Evolutionary conservation across 208 protist genomes (phyloP).

Genomic region (Crithidia thermophila): DNA sequence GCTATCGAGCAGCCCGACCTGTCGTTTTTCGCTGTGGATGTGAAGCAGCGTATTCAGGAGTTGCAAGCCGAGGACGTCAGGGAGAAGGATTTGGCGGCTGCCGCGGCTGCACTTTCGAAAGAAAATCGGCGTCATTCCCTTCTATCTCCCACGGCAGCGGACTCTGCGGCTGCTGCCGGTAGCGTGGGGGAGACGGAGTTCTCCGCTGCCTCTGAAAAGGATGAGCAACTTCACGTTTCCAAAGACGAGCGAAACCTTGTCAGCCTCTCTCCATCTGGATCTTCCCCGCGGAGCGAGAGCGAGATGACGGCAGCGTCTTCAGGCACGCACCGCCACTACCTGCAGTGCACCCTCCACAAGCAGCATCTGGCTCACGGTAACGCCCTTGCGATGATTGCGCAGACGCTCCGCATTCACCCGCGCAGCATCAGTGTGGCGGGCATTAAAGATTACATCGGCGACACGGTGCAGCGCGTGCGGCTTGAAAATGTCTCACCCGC

Average conservation of each 20-base stretch:
- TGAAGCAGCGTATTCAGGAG: slow-evolving; percentile 27
- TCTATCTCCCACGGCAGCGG: no score
- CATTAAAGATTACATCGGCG: slow-evolving; percentile 90
- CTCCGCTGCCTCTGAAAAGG: no score
- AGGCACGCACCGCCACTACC: slow-evolving; percentile 31
- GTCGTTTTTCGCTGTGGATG: slow-evolving; percentile 74
- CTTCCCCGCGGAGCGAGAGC: no score
- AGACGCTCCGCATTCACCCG: slow-evolving; percentile 82
- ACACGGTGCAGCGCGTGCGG: slow-evolving; percentile 83
- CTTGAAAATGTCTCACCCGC: slow-evolving; percentile 71
- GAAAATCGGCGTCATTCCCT: neutral
- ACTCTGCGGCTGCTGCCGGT: no score
- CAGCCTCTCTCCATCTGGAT: no score
- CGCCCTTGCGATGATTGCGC: slow-evolving; percentile 60
- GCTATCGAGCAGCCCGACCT: slow-evolving; percentile 11
- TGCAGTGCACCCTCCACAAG: slow-evolving; percentile 85
- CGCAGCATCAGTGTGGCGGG: slow-evolving; percentile 73
- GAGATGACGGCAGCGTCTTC: neutral
- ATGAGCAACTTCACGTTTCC: no score
- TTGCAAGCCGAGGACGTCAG: slow-evolving; percentile 5
- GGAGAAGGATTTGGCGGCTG: neutral
- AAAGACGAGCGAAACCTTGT: neutral
- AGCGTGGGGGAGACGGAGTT: no score
- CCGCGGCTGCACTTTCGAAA: slow-evolving; percentile 1
- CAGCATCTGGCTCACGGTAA: slow-evolving; percentile 78